A percentile compares a stretch with the other conserved stretches of the same genome.
Evolutionary conservation across 1,139 yeast species (phyloP).

Genomic region (Chernovozyma aurita): DNA sequence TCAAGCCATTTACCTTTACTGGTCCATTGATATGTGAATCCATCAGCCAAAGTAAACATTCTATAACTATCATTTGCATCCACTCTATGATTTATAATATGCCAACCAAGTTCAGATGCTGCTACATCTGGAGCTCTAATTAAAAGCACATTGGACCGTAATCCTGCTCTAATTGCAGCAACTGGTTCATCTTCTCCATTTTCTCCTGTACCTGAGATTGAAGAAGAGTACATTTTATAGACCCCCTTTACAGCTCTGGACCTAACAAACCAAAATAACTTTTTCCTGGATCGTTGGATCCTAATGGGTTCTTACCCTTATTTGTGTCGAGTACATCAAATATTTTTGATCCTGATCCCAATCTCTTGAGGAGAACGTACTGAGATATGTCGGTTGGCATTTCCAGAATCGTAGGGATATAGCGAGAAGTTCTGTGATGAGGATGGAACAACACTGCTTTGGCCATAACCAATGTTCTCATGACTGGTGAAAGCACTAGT

Average conservation of each 20-base stretch:
- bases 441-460: slow-evolving; percentile 51
- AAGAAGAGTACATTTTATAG: slow-evolving; percentile 49
- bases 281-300: slow-evolving; percentile 34
- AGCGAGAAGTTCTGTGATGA: slow-evolving; percentile 54
- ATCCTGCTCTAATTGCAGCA: slow-evolving; percentile 56
- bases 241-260: slow-evolving; percentile 65
- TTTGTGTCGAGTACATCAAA: slow-evolving; percentile 51
- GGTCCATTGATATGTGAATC: slow-evolving; percentile 62
- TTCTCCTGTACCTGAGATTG: slow-evolving; percentile 34
- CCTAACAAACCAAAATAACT: slow-evolving; percentile 49
- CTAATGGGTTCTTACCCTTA: slow-evolving; percentile 28
- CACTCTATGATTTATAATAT: slow-evolving; percentile 52
- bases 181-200: slow-evolving; percentile 52
- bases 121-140: slow-evolving; percentile 47
- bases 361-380: slow-evolving; percentile 47
- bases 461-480: slow-evolving; percentile 56
- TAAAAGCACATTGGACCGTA: slow-evolving; percentile 52
- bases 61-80: slow-evolving; percentile 60
- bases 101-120: slow-evolving; percentile 60
- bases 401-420: slow-evolving; percentile 51
- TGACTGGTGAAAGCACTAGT: slow-evolving; percentile 50
- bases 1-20: slow-evolving; percentile 55
- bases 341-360: slow-evolving; percentile 55
- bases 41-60: slow-evolving; percentile 55
- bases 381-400: slow-evolving; percentile 31